phyloP scores from a whole-genome alignment of 306 rosid genomes.

The Acacia confusa region DNA sequence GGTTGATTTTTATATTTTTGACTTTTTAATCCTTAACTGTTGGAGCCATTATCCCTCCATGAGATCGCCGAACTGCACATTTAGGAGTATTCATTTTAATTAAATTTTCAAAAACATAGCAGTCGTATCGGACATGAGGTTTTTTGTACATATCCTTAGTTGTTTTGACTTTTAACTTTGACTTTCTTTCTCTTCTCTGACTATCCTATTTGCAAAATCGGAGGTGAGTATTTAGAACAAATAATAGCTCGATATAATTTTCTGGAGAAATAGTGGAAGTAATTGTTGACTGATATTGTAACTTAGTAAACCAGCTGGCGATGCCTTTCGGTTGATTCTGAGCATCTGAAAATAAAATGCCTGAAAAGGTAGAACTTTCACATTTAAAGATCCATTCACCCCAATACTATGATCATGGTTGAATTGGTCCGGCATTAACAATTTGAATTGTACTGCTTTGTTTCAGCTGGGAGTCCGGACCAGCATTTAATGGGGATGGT shows the following conservation, averaged over 20 bases:
- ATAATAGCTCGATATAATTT: neutral
- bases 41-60: neutral
- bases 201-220: neutral
- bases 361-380: neutral
- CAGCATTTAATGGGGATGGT: neutral
- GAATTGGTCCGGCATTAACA: neutral
- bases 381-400: neutral
- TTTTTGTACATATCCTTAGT: neutral
- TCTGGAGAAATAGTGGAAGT: neutral
- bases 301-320: neutral
- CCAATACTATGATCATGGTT: neutral
- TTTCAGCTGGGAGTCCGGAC: neutral
- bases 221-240: neutral
- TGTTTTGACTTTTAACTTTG: too few relatives aligned
- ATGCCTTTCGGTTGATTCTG: neutral
- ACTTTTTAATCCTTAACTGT: neutral
- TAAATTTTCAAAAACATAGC: neutral
- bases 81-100: neutral
- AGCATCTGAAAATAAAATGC: neutral
- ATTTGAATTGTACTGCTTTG: neutral
- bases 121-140: neutral
- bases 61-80: neutral
- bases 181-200: neutral
- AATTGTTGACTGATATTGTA: neutral
- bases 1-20: constrained; percentile 15